Conservation (phyloP, 2,329 filamentous ascomycete genomes). For the Botrytis fabae region DNA sequence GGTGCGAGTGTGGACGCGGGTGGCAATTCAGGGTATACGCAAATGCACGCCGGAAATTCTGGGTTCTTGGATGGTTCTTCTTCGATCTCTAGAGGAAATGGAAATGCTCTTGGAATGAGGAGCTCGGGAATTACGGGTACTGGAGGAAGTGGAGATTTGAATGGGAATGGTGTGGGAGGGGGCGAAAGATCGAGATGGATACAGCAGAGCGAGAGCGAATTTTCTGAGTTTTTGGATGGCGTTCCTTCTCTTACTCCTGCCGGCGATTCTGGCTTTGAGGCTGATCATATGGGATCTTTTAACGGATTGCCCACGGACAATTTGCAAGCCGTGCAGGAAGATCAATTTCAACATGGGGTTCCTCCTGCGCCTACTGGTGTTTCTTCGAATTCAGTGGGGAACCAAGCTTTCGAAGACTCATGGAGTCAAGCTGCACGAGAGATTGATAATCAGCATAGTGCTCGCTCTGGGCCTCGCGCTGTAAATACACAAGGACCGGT, state of each 20-base stretch:
- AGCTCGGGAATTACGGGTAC: neutral
- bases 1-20: conserved; percentile 25
- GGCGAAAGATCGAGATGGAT: conserved; percentile 34
- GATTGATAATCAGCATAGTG: neutral
- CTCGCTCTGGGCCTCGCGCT: neutral
- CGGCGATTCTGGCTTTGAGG: conserved; percentile 23
- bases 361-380: no score
- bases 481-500: neutral
- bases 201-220: conserved; percentile 35
- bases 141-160: neutral
- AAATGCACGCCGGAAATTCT: neutral
- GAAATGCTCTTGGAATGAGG: neutral
- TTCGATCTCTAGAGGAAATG: neutral
- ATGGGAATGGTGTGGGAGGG: conserved; percentile 30
- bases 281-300: neutral
- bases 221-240: conserved; percentile 38
- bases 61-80: neutral
- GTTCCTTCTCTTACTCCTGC: neutral
- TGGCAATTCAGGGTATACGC: conserved; percentile 24
- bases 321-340: neutral
- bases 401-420: neutral
- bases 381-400: neutral
- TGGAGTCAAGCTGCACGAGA: neutral
- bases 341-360: neutral
- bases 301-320: neutral